Percentiles rank a stretch among this genome's conserved stretches.
These are phyloP conservation scores for Curvularia eragrostidis DNA, from an alignment of 2,329 filamentous ascomycete genomes.

Conservation along the genomic window DNA sequence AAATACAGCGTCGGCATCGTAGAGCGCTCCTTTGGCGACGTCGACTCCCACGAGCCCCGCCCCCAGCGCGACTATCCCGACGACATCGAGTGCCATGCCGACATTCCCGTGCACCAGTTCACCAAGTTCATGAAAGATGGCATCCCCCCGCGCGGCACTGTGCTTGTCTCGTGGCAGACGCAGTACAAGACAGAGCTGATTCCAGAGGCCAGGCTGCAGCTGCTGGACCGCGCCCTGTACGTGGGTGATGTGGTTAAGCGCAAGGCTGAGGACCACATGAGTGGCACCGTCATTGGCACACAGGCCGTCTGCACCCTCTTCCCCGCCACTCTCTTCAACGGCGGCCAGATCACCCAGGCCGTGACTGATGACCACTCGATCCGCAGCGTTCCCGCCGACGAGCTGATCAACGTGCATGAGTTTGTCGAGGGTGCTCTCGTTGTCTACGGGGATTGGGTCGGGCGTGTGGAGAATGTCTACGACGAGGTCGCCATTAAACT, in stretches of 20 bases:
- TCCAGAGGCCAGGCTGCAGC: slow-evolving; percentile 52
- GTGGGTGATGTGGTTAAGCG: slow-evolving; percentile 64
- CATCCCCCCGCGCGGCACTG: slow-evolving; percentile 60
- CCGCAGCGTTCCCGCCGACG: slow-evolving; percentile 52
- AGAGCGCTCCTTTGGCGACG: slow-evolving; percentile 52
- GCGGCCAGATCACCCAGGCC: slow-evolving; percentile 29
- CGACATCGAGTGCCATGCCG: slow-evolving; percentile 45
- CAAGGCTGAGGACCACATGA: slow-evolving; percentile 56
- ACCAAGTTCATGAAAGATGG: slow-evolving; percentile 52
- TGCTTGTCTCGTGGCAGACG: slow-evolving; percentile 58
- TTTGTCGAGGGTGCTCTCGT: slow-evolving; percentile 60
- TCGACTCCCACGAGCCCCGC: slow-evolving; percentile 56
- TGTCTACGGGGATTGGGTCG: slow-evolving; percentile 64
- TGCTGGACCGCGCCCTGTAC: slow-evolving; percentile 62
- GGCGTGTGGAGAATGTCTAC: slow-evolving; percentile 58
- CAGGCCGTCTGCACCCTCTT: slow-evolving; percentile 56
- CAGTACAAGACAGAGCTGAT: slow-evolving; percentile 53
- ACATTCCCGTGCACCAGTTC: slow-evolving; percentile 45
- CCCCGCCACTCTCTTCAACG: slow-evolving; percentile 38
- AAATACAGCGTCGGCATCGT: slow-evolving; percentile 53
- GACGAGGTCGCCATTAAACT: slow-evolving; percentile 61
- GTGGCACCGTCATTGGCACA: slow-evolving; percentile 61
- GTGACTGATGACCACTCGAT: slow-evolving; percentile 46
- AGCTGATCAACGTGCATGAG: slow-evolving; percentile 55
- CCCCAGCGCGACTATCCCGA: slow-evolving; percentile 50